These are phyloP conservation scores for Heracleum sosnowskyi DNA, from an alignment of 129 eudicot genomes.

Conservation along the genomic window DNA sequence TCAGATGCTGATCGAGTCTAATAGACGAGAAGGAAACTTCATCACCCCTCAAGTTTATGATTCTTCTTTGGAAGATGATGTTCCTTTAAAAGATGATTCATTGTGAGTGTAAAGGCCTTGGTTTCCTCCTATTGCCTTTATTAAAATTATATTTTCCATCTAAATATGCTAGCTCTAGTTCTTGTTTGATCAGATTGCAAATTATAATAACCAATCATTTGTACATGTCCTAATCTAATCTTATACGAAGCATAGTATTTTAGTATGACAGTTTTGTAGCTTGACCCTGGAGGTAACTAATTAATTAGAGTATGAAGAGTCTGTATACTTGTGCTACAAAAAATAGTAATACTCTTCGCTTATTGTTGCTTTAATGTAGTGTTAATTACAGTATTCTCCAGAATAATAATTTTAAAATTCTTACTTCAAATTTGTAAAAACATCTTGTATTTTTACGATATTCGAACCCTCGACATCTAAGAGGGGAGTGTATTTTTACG, in stretches of 20 bases:
- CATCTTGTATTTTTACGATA: no score
- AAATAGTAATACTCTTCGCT: no score
- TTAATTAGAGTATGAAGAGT: no score
- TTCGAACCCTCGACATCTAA: no score
- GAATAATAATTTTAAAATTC: no score
- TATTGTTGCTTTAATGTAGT: no score
- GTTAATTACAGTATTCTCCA: no score
- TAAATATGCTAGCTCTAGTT: constrained; percentile 8
- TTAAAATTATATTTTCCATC: neutral
- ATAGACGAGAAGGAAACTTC: constrained; percentile 43
- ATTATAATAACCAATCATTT: neutral
- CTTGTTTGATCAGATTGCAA: neutral
- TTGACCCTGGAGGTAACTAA: neutral
- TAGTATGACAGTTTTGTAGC: neutral
- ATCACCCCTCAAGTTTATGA: constrained; percentile 35
- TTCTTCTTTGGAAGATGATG: constrained; percentile 23
- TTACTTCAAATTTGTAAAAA: no score
- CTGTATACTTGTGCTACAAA: neutral
- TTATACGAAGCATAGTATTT: neutral
- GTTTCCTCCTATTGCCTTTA: neutral
- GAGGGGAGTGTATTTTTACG: no score
- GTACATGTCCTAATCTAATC: neutral
- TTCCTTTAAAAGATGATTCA: constrained; percentile 13
- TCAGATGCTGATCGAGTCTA: constrained; percentile 74
- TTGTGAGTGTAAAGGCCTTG: constrained; percentile 12